Conservation (phyloP, 2,329 filamentous ascomycete genomes). For the Colletotrichum zoysiae region DNA sequence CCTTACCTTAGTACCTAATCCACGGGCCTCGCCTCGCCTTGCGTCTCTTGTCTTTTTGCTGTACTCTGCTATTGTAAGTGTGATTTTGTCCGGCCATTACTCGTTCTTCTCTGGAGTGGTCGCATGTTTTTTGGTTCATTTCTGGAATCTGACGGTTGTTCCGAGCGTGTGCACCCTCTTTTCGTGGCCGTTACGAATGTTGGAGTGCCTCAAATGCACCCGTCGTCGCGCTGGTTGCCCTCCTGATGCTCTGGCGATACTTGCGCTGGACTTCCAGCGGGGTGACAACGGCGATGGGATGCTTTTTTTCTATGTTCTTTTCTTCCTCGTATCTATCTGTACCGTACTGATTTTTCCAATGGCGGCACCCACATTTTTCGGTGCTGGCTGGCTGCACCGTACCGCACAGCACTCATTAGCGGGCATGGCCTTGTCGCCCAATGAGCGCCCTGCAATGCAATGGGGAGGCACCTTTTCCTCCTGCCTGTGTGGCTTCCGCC, state of each 20-base stretch:
- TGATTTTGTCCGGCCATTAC: not conserved
- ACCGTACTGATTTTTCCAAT: conserved; percentile 6
- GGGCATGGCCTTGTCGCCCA: conserved; percentile 30
- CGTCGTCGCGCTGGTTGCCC: conserved; percentile 13
- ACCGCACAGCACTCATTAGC: conserved; percentile 27
- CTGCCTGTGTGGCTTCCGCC: conserved; percentile 7
- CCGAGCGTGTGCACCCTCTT: conserved; percentile 20
- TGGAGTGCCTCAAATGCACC: not conserved
- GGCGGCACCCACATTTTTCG: conserved; percentile 36
- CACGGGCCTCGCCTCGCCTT: conserved; percentile 3
- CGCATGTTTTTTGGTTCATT: not conserved
- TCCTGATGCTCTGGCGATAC: conserved; percentile 39
- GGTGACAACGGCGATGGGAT: conserved; percentile 46
- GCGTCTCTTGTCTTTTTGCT: conserved; percentile 17
- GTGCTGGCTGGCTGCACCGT: not conserved
- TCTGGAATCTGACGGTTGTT: not conserved
- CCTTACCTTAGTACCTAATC: not conserved
- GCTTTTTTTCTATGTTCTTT: conserved; percentile 14
- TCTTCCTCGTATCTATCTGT: not conserved
- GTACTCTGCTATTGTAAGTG: conserved; percentile 33
- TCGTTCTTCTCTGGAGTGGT: not conserved
- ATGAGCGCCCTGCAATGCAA: conserved; percentile 30
- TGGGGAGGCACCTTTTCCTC: not conserved
- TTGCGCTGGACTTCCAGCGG: conserved; percentile 43
- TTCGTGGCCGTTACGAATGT: conserved; percentile 24